phyloP scores from a whole-genome alignment of 352 stramenopile genomes.

The Pythium diclinum region DNA sequence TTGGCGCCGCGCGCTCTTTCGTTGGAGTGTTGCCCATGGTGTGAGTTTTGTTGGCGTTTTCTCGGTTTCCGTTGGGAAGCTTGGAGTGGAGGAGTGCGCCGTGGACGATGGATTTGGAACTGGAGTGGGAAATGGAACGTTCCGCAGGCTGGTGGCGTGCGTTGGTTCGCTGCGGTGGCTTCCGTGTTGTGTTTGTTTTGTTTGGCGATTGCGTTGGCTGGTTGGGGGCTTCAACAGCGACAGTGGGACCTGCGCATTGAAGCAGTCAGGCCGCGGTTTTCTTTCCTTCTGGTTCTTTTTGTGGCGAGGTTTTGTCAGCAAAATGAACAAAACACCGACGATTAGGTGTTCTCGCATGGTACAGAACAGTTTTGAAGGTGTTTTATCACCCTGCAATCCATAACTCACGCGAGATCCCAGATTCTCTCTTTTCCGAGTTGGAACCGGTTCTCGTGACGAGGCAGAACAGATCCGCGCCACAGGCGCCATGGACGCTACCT shows the following conservation, averaged over 20 bases:
- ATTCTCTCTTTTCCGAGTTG: not conserved
- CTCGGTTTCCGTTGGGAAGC: not conserved
- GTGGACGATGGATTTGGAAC: constrained; percentile 1
- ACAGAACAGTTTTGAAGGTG: not conserved
- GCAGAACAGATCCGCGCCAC: constrained; percentile 1
- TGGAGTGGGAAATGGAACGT: constrained; percentile 1
- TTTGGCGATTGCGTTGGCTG: constrained; percentile 4
- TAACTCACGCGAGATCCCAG: not conserved
- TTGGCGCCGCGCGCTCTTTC: constrained; percentile 12
- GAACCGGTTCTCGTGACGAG: not conserved
- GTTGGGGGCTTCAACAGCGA: constrained; percentile 1
- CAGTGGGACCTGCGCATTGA: constrained; percentile 5
- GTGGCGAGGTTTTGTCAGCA: not conserved
- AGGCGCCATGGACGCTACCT: not conserved
- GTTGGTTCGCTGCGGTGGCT: not conserved
- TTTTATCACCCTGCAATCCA: not conserved
- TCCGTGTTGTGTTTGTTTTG: not conserved
- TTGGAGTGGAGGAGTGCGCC: not conserved
- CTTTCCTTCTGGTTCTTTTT: constrained; percentile 5
- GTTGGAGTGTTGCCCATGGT: constrained; percentile 28
- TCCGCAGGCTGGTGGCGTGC: not conserved
- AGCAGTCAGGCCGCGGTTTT: constrained; percentile 4
- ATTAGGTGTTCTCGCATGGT: not conserved
- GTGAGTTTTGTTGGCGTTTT: constrained; percentile 6
- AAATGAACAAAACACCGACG: not conserved